Evolutionary conservation across 352 stramenopile genomes (phyloP).

Genomic region (Phytopythium mirpurense): DNA sequence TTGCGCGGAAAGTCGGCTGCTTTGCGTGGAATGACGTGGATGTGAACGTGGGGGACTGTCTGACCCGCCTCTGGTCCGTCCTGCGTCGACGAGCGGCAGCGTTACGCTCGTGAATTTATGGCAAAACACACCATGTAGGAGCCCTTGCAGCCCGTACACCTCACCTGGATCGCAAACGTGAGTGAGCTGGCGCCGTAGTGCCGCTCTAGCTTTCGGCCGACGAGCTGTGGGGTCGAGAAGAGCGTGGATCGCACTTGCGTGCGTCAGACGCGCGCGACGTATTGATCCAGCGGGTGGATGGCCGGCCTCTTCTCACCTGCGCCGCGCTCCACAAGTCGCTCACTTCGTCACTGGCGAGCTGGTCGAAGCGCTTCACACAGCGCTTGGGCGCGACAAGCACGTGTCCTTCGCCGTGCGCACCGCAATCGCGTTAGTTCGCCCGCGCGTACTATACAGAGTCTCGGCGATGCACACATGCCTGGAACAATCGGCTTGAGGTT

Average conservation of each 20-base stretch:
- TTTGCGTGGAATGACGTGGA: conserved; percentile 89
- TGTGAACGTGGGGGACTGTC: conserved; percentile 91
- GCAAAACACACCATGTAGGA: no score
- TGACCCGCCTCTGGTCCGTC: conserved; percentile 88
- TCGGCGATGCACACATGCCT: conserved; percentile 20
- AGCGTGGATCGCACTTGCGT: background rate
- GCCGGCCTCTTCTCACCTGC: no score
- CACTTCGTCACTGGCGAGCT: conserved; percentile 81
- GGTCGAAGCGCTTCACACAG: conserved; percentile 60
- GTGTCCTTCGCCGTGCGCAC: conserved; percentile 45
- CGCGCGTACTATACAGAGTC: background rate
- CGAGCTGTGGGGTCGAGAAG: conserved; percentile 18
- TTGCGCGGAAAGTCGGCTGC: conserved; percentile 82
- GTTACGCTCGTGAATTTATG: background rate
- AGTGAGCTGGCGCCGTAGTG: conserved; percentile 74
- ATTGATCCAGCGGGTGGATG: no score
- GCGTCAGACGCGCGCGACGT: background rate
- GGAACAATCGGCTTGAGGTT: conserved; percentile 93
- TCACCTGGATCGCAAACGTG: conserved; percentile 90
- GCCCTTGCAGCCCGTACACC: background rate
- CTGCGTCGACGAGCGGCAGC: conserved; percentile 21
- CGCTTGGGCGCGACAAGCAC: conserved; percentile 87
- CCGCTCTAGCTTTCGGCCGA: conserved; percentile 68
- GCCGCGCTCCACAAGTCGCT: conserved; percentile 79
- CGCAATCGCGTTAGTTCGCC: background rate